phyloP scores from a whole-genome alignment of 2,329 filamentous ascomycete species.

The Trichoderma hamatum region DNA sequence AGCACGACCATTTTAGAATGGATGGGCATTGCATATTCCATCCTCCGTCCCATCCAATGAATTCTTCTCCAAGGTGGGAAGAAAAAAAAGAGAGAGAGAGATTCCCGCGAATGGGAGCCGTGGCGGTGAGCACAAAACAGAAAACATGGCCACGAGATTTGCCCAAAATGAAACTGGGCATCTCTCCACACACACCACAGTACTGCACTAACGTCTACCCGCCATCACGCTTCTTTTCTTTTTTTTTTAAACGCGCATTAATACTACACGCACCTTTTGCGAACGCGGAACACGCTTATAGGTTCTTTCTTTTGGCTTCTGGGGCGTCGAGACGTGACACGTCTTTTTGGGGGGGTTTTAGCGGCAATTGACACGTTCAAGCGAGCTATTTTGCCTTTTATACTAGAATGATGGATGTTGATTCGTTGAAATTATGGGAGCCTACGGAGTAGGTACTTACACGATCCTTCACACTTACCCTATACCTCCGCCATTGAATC shows the following conservation, averaged over 20 bases:
- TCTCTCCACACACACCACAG: background rate
- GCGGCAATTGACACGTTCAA: background rate
- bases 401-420: background rate
- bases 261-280: background rate
- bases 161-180: background rate
- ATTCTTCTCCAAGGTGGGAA: background rate
- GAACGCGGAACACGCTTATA: background rate
- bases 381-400: background rate
- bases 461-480: background rate
- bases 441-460: background rate
- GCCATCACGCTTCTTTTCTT: no score
- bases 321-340: conserved; percentile 6
- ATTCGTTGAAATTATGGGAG: background rate
- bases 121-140: conserved; percentile 27
- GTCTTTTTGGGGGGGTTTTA: background rate
- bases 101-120: conserved; percentile 10
- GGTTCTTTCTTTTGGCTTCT: background rate
- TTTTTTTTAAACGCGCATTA: no score
- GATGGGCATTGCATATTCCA: no score
- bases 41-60: background rate
- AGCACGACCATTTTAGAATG: background rate
- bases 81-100: background rate
- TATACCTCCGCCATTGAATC: background rate
- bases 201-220: no score
- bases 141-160: conserved; percentile 11